Conservation (phyloP, 495 filamentous ascomycete species). For the Glarea lozoyensis region DNA sequence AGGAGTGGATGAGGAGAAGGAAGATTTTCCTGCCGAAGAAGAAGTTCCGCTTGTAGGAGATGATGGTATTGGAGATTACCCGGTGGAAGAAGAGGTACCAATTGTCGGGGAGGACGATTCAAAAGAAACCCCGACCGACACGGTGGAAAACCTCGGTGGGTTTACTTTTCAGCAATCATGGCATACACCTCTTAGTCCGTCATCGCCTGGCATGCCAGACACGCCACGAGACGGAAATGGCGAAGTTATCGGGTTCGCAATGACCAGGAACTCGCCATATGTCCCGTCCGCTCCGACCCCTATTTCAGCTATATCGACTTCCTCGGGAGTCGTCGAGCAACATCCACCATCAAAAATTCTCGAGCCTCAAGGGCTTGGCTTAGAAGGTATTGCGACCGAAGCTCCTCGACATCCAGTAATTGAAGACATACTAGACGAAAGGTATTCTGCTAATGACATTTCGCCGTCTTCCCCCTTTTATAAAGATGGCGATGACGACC, state of each 20-base stretch:
- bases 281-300: not conserved
- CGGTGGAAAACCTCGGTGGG: slow-evolving; percentile 34
- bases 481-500: slow-evolving; percentile 53
- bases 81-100: slow-evolving; percentile 20
- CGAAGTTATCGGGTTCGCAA: slow-evolving; percentile 38
- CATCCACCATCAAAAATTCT: too few species aligned
- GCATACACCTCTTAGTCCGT: slow-evolving; percentile 41
- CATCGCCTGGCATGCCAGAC: slow-evolving; percentile 32
- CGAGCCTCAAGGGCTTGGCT: slow-evolving; percentile 30
- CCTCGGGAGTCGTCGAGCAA: slow-evolving; percentile 2
- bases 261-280: slow-evolving; percentile 28
- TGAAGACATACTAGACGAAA: slow-evolving; percentile 1
- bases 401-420: slow-evolving; percentile 5
- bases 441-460: slow-evolving; percentile 2
- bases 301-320: not conserved
- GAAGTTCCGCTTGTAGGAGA: slow-evolving; percentile 22
- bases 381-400: slow-evolving; percentile 16
- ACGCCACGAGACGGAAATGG: slow-evolving; percentile 47
- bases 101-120: slow-evolving; percentile 25
- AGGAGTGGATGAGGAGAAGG: slow-evolving; percentile 26
- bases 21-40: slow-evolving; percentile 25
- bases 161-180: slow-evolving; percentile 42
- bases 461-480: slow-evolving; percentile 13
- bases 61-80: slow-evolving; percentile 24
- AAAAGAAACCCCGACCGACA: slow-evolving; percentile 17